Conservation (phyloP, 2,329 filamentous ascomycete genomes). For the Chrysosporium queenslandicum region DNA sequence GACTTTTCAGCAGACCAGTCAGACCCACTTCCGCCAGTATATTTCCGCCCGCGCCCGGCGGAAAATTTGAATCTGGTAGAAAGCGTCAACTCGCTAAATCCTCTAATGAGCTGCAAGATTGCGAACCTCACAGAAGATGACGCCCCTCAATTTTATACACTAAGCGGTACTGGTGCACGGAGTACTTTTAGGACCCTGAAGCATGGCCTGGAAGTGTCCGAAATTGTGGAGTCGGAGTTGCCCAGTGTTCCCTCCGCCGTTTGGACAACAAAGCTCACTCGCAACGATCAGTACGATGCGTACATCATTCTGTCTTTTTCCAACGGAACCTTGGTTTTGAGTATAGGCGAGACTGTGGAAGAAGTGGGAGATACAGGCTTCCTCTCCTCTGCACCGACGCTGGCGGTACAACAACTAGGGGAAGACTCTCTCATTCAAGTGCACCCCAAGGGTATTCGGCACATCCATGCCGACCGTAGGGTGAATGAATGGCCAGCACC, state of each 20-base stretch:
- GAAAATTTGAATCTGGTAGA: constrained; percentile 80
- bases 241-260: constrained; percentile 82
- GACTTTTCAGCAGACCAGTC: constrained; percentile 66
- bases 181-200: constrained; percentile 87
- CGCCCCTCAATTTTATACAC: constrained; percentile 89
- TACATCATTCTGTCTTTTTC: constrained; percentile 93
- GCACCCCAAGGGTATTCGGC: constrained; percentile 89
- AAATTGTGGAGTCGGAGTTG: constrained; percentile 89
- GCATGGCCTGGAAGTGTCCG: constrained; percentile 84
- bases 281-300: constrained; percentile 74
- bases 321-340: constrained; percentile 81
- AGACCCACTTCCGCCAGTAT: constrained; percentile 64
- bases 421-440: constrained; percentile 90
- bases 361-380: constrained; percentile 93
- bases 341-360: constrained; percentile 93
- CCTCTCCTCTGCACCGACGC: constrained; percentile 72
- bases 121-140: constrained; percentile 86
- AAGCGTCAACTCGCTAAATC: constrained; percentile 79
- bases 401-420: constrained; percentile 88
- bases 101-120: constrained; percentile 81
- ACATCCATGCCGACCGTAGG: constrained; percentile 65
- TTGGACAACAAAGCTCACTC: constrained; percentile 85
- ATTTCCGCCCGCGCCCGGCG: constrained; percentile 68
- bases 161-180: constrained; percentile 77
- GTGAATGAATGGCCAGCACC: constrained; percentile 92